phyloP scores from a whole-genome alignment of 805 yeast species.

The Metschnikowia henanensis region DNA sequence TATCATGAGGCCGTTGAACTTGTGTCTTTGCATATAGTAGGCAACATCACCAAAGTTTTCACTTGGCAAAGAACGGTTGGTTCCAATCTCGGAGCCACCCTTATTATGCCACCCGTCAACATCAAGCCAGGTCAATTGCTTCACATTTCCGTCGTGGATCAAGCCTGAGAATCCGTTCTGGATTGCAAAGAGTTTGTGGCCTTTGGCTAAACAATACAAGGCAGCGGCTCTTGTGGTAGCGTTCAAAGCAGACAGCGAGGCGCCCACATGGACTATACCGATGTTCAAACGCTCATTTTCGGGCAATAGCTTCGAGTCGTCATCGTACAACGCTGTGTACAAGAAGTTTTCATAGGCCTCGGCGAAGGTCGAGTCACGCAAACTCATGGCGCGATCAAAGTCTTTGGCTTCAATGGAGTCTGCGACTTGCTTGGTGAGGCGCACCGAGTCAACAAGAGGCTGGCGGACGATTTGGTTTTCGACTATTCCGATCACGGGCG shows the following conservation, averaged over 20 bases:
- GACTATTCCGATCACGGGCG: constrained; percentile 88
- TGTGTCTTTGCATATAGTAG: constrained; percentile 84
- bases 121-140: constrained; percentile 63
- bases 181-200: constrained; percentile 70
- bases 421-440: constrained; percentile 86
- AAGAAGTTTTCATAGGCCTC: constrained; percentile 53
- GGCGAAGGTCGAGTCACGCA: constrained; percentile 85
- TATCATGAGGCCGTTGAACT: constrained; percentile 84
- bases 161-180: constrained; percentile 76
- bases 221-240: constrained; percentile 78
- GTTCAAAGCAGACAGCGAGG: constrained; percentile 78
- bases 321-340: constrained; percentile 61
- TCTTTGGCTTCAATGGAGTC: constrained; percentile 76
- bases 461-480: constrained; percentile 86
- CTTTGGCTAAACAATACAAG: constrained; percentile 70
- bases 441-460: constrained; percentile 89
- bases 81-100: constrained; percentile 85
- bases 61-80: constrained; percentile 52
- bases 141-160: constrained; percentile 59
- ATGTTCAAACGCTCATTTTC: constrained; percentile 55
- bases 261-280: constrained; percentile 76
- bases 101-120: constrained; percentile 70
- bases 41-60: constrained; percentile 77
- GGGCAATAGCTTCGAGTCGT: constrained; percentile 52
- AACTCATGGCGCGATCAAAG: constrained; percentile 81